phyloP scores from a whole-genome alignment of 257 asterid species.

The Scutellaria minor region DNA sequence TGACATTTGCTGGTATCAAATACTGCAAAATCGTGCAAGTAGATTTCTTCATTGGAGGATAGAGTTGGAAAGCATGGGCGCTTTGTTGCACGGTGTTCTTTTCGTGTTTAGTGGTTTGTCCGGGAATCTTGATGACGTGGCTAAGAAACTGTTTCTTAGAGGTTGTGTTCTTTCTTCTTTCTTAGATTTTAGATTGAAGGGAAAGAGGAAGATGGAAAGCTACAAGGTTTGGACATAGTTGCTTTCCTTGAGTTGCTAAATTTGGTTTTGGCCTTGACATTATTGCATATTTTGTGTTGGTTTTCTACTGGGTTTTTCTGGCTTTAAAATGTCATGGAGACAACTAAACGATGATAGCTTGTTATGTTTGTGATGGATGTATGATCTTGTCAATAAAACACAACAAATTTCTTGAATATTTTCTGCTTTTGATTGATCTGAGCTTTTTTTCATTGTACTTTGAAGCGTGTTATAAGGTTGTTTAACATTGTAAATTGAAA shows the following conservation, averaged over 20 bases:
- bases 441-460: neutral
- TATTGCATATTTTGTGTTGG: conserved; percentile 28
- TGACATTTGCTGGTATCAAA: conserved; percentile 28
- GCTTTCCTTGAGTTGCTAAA: conserved; percentile 37
- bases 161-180: conserved; percentile 35
- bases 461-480: no score
- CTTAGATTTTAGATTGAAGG: conserved; percentile 41
- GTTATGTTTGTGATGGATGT: conserved; percentile 9
- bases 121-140: conserved; percentile 7
- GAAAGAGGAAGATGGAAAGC: conserved; percentile 26
- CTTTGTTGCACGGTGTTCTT: conserved; percentile 33
- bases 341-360: neutral
- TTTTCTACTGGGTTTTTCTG: conserved; percentile 26
- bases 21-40: conserved; percentile 22
- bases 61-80: conserved; percentile 34
- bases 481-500: no score
- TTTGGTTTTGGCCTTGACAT: conserved; percentile 33
- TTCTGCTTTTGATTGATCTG: conserved; percentile 15
- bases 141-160: conserved; percentile 18
- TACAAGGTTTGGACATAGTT: conserved; percentile 35
- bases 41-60: conserved; percentile 23
- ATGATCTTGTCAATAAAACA: conserved; percentile 8
- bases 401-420: conserved; percentile 7
- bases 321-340: conserved; percentile 17
- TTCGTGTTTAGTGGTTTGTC: conserved; percentile 30